Percentiles rank a stretch among this genome's conserved stretches.
phyloP scores from a whole-genome alignment of 2,329 filamentous ascomycete genomes.

The Macroventuria anomochaeta region DNA sequence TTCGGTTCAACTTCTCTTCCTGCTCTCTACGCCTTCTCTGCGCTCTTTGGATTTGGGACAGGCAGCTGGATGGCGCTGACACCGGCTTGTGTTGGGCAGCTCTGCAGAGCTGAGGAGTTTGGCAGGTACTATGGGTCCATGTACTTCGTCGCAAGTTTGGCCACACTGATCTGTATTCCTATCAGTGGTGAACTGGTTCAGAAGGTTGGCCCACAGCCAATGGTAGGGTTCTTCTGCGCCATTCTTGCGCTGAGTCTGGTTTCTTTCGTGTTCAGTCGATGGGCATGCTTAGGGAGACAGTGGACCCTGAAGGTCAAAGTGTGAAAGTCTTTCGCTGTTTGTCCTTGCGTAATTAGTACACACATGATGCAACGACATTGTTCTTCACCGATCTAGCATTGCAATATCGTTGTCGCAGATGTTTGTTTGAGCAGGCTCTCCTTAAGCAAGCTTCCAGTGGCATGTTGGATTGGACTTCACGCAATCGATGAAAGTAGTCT shows the following conservation, averaged over 20 bases:
- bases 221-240: conserved; percentile 46
- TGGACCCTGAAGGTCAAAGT: conserved; percentile 39
- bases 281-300: conserved; percentile 44
- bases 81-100: conserved; percentile 56
- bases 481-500: too few species aligned
- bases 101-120: conserved; percentile 56
- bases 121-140: conserved; percentile 60
- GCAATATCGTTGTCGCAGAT: too few species aligned
- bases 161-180: conserved; percentile 45
- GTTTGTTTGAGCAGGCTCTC: too few species aligned
- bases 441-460: too few species aligned
- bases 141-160: conserved; percentile 47
- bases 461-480: too few species aligned
- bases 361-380: too few species aligned
- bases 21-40: conserved; percentile 49
- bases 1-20: conserved; percentile 40
- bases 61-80: conserved; percentile 55
- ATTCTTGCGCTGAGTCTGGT: conserved; percentile 41
- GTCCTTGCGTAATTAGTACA: too few species aligned
- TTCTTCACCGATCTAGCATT: too few species aligned
- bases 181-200: conserved; percentile 47
- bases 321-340: not conserved
- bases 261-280: conserved; percentile 43
- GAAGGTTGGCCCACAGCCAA: conserved; percentile 39
- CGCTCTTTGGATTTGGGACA: conserved; percentile 57